Evolutionary conservation across 306 rosid species (phyloP).

Genomic region (Sesbania bispinosa): DNA sequence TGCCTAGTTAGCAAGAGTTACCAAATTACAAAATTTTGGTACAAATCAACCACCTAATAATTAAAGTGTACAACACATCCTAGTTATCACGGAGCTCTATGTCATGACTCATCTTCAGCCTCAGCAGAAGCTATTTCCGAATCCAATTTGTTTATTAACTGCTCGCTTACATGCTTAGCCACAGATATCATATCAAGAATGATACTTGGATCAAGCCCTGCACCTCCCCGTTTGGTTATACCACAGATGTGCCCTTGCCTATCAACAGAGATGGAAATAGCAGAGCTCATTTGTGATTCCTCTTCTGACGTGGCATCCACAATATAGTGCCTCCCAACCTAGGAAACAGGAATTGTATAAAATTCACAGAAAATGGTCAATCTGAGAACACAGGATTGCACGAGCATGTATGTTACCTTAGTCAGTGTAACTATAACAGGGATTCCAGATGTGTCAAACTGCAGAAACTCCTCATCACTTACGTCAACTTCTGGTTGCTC

Average conservation of each 20-base stretch:
- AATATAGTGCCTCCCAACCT: constrained; percentile 80
- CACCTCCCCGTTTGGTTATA: constrained; percentile 77
- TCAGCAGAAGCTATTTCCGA: constrained; percentile 84
- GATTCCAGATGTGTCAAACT: constrained; percentile 77
- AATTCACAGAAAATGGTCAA: not conserved
- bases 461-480: constrained; percentile 87
- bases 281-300: constrained; percentile 89
- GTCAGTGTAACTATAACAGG: constrained; percentile 85
- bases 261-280: constrained; percentile 70
- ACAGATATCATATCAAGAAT: constrained; percentile 85
- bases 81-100: not conserved
- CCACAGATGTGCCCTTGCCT: constrained; percentile 72
- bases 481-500: constrained; percentile 73
- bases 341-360: constrained; percentile 15
- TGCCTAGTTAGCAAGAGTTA: not conserved
- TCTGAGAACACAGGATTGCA: not conserved
- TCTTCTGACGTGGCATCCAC: constrained; percentile 87
- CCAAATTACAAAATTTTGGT: constrained; percentile 1
- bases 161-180: constrained; percentile 70
- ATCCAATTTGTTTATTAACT: constrained; percentile 63
- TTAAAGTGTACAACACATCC: not conserved
- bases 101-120: constrained; percentile 63
- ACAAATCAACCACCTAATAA: not conserved
- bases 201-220: constrained; percentile 77
- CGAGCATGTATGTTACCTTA: constrained; percentile 43